Percentiles rank a stretch among this genome's conserved stretches.
These are phyloP conservation scores for Suillus hirtellus DNA, from an alignment of 768 basidiomycete genomes.

Conservation along the genomic window DNA sequence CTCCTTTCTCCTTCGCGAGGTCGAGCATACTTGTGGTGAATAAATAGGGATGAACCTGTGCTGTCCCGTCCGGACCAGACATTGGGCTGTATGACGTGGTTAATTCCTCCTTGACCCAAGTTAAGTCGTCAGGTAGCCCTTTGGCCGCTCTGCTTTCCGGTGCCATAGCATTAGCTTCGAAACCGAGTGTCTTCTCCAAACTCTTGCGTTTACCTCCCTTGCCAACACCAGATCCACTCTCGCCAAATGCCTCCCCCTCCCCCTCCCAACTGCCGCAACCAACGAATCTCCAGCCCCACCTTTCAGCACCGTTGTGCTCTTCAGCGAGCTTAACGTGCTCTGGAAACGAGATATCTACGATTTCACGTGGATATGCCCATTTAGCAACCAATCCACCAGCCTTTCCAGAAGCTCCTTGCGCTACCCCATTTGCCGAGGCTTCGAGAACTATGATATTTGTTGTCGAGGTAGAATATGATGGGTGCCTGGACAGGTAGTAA, in stretches of 20 bases:
- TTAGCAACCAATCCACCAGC: conserved; percentile 84
- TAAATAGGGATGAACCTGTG: conserved; percentile 75
- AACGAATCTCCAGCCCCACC: conserved; percentile 86
- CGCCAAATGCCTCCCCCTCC: conserved; percentile 41
- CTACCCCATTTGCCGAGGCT: conserved; percentile 63
- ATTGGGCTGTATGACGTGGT: conserved; percentile 64
- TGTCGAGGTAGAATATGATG: conserved; percentile 40
- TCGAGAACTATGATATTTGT: conserved; percentile 65
- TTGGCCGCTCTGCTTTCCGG: conserved; percentile 25
- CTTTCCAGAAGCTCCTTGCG: conserved; percentile 83
- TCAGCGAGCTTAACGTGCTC: conserved; percentile 76
- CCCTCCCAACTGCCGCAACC: conserved; percentile 75
- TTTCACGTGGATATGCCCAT: conserved; percentile 77
- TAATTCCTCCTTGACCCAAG: conserved; percentile 56
- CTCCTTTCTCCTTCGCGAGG: conserved; percentile 58
- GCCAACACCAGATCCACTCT: conserved; percentile 27
- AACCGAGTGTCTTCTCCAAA: conserved; percentile 56
- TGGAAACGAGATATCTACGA: conserved; percentile 62
- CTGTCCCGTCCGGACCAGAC: conserved; percentile 53
- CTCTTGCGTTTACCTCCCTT: conserved; percentile 42
- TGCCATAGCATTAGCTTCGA: conserved; percentile 22
- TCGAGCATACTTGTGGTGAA: conserved; percentile 75
- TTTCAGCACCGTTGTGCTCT: conserved; percentile 62
- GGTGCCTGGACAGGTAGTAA: conserved; percentile 71
- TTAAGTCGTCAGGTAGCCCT: conserved; percentile 50